Conservation (phyloP, 192 early-diverging fungal genomes). For the Linnemannia elongata region DNA sequence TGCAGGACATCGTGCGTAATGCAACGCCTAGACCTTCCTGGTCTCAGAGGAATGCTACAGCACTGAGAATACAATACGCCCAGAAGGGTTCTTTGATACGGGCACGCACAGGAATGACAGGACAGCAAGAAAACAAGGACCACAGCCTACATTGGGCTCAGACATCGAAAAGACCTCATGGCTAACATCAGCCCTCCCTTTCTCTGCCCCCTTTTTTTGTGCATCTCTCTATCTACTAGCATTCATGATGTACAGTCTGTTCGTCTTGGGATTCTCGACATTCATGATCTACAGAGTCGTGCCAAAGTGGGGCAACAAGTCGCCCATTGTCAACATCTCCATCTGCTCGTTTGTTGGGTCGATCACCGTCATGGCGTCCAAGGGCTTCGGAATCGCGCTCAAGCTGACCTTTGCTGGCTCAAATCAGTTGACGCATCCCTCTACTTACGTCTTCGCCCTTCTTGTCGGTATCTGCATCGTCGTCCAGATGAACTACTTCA, state of each 20-base stretch:
- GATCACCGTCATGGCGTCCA: constrained; percentile 91
- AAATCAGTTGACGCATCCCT: constrained; percentile 92
- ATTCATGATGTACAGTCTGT: constrained; percentile 85
- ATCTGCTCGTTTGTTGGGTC: constrained; percentile 98
- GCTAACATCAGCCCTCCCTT: neutral
- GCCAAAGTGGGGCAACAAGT: constrained; percentile 82
- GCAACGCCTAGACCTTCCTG: neutral
- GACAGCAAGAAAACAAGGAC: neutral
- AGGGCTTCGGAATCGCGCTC: constrained; percentile 94
- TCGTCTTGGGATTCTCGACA: constrained; percentile 73
- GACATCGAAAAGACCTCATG: neutral
- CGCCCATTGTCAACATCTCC: constrained; percentile 90
- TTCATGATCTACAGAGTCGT: constrained; percentile 88
- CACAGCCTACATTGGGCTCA: neutral
- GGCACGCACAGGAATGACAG: neutral
- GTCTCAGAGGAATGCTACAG: neutral
- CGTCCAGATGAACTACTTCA: constrained; percentile 99
- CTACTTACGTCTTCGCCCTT: constrained; percentile 90
- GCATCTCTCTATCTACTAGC: constrained; percentile 51
- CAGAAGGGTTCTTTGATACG: no score
- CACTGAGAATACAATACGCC: no score
- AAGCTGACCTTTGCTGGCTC: constrained; percentile 93
- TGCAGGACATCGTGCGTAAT: neutral
- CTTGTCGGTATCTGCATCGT: constrained; percentile 86
- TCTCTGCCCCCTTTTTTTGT: neutral